Conservation (phyloP, 1,139 yeast species). For the Entelexis sorbosivorans region DNA sequence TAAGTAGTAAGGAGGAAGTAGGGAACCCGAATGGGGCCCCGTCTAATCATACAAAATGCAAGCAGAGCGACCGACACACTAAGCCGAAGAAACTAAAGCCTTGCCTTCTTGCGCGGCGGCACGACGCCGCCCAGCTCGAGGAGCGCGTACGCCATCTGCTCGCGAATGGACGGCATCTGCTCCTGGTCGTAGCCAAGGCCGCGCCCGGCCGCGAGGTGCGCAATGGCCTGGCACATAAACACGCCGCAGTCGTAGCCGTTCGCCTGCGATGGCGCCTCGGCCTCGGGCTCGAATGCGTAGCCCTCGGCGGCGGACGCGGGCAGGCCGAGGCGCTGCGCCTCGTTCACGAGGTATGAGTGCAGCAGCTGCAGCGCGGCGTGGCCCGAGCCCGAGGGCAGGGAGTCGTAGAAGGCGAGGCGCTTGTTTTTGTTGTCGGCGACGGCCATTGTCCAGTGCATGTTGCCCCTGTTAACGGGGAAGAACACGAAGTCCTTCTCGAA, state of each 20-base stretch:
- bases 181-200: constrained; percentile 48
- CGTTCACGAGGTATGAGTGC: constrained; percentile 47
- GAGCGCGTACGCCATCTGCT: constrained; percentile 48
- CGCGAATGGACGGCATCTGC: constrained; percentile 61
- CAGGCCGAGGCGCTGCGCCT: constrained; percentile 26
- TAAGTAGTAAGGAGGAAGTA: no score
- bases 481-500: constrained; percentile 53
- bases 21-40: no score
- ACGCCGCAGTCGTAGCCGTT: constrained; percentile 97
- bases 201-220: constrained; percentile 42
- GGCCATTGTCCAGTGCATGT: constrained; percentile 89
- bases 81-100: neutral
- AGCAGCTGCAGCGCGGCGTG: constrained; percentile 41
- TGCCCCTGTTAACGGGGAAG: constrained; percentile 72
- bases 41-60: no score
- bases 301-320: constrained; percentile 20
- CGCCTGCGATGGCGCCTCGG: constrained; percentile 66
- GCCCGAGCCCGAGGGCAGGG: constrained; percentile 45
- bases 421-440: constrained; percentile 53
- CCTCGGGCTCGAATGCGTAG: constrained; percentile 28
- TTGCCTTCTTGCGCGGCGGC: neutral
- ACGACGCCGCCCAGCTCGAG: constrained; percentile 2
- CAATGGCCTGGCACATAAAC: constrained; percentile 72
- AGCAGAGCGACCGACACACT: no score
- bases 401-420: constrained; percentile 64